Evolutionary conservation across 495 filamentous ascomycete species (phyloP).

Genomic region (Durotheca rogersii): DNA sequence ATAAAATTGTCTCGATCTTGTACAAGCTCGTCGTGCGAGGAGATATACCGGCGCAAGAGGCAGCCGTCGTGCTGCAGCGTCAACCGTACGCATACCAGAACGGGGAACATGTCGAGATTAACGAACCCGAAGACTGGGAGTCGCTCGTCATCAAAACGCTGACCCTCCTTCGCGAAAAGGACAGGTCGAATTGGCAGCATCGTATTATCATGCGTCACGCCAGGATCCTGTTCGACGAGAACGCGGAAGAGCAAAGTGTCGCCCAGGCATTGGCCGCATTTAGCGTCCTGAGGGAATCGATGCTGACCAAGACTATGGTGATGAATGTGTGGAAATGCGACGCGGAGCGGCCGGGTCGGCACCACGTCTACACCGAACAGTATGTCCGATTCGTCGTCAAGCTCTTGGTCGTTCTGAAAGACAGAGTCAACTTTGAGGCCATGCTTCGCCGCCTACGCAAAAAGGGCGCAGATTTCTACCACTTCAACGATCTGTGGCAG

Average conservation of each 20-base stretch:
- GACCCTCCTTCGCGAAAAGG: conserved; percentile 73
- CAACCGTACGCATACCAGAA: conserved; percentile 46
- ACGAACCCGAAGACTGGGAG: conserved; percentile 67
- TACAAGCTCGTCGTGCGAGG: conserved; percentile 72
- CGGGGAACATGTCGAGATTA: conserved; percentile 40
- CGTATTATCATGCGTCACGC: conserved; percentile 81
- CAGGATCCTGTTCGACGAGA: conserved; percentile 65
- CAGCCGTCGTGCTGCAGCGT: conserved; percentile 45
- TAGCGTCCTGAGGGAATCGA: conserved; percentile 75
- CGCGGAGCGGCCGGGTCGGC: conserved; percentile 82
- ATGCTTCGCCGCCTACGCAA: conserved; percentile 80
- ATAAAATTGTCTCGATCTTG: conserved; percentile 85
- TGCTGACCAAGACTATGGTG: conserved; percentile 92
- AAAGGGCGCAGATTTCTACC: conserved; percentile 78
- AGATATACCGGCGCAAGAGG: conserved; percentile 46
- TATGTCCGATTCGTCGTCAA: conserved; percentile 81
- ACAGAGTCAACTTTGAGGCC: conserved; percentile 75
- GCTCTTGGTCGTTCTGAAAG: conserved; percentile 72
- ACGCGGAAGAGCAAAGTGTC: conserved; percentile 31
- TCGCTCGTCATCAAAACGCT: conserved; percentile 71
- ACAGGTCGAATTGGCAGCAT: conserved; percentile 97
- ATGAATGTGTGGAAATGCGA: conserved; percentile 97
- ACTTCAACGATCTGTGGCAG: conserved; percentile 84
- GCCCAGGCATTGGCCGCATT: conserved; percentile 63
- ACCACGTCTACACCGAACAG: conserved; percentile 89